Base-by-base conservation (phyloP, 2,329 filamentous ascomycete genomes). In the Parastagonospora avenae region DNA sequence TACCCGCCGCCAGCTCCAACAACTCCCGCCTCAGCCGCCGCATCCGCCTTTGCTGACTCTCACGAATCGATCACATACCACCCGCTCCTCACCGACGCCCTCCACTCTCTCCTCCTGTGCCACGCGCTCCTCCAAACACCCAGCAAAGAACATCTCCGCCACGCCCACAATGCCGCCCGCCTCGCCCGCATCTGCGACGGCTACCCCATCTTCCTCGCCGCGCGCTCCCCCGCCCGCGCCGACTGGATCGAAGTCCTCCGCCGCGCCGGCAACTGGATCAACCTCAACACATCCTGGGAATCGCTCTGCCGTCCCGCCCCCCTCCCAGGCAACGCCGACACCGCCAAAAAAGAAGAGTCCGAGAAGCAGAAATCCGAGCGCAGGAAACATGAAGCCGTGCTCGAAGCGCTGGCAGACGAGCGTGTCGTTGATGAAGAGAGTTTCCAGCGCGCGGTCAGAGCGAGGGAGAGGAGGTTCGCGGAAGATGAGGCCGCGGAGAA, bases 81-180 rank as follows among this genome's bases (percentile, higher is more conserved):
- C 64, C 91, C 91, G 0, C 80, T 94, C 8, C 79, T 95, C 9
- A 85, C 85, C 6, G 91, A 95, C 59, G 88, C 88, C 1, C 81
- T 95, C 0, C 90, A 95, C 71, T 87, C 86, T 4, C 74, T 94
- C 1, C 83, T 95, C 8, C 82, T 95, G 35, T 89, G 87, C 59
- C 91, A 95, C 72, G 83, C 84, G n/a, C 83, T 95, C 8, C 76
- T 90, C 7, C 90, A 93, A 72, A 95, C 91, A 0, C 89, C 90
- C 0, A 73, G 84, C 9, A 91, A 89, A 62, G 90, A 94, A 70
- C 82, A 92, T 30, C 83, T 86, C 42, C 88, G 90, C 31, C 90
- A 94, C 68, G 89, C 90, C 0, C 82, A 91, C 76, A 94, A 92
- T 82, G 90, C 88, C 4, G 89, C 90, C 12, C 85, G 90, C 4